A percentile compares a stretch with the other conserved stretches of the same genome.
Evolutionary conservation across 257 asterid species (phyloP).

Genomic region (Phtheirospermum japonicum): DNA sequence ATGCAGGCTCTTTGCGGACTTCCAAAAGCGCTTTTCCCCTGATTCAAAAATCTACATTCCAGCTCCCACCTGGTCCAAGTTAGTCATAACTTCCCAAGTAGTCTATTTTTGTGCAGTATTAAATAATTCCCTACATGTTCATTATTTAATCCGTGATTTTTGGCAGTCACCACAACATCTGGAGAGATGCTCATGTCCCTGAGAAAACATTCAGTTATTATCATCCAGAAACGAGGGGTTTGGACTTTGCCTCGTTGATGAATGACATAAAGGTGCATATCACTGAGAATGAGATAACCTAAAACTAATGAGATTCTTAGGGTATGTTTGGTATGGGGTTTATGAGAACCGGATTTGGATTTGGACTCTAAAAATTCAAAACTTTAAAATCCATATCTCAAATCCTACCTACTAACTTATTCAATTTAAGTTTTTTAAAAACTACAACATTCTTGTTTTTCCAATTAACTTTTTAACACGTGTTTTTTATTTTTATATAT

Average conservation of each 20-base stretch:
- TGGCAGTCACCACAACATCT: constrained; percentile 94
- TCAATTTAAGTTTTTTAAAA: no score
- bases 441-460: no score
- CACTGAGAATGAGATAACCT: not conserved
- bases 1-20: constrained; percentile 93
- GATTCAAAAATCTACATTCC: constrained; percentile 85
- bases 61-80: constrained; percentile 98
- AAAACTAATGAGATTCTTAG: not conserved
- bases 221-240: constrained; percentile 83
- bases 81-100: constrained; percentile 34
- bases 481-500: no score
- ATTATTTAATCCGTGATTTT: constrained; percentile 24
- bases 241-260: constrained; percentile 79
- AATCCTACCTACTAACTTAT: no score
- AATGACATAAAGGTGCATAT: constrained; percentile 74
- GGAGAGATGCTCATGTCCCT: constrained; percentile 95
- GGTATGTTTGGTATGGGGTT: no score
- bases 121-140: no score
- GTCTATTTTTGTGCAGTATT: not conserved
- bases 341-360: no score
- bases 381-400: no score
- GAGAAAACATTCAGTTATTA: constrained; percentile 84
- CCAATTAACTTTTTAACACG: no score
- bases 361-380: no score
- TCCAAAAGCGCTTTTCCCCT: constrained; percentile 90